Conservation (phyloP, 768 basidiomycete species). For the Leccinum subtestaceum region DNA sequence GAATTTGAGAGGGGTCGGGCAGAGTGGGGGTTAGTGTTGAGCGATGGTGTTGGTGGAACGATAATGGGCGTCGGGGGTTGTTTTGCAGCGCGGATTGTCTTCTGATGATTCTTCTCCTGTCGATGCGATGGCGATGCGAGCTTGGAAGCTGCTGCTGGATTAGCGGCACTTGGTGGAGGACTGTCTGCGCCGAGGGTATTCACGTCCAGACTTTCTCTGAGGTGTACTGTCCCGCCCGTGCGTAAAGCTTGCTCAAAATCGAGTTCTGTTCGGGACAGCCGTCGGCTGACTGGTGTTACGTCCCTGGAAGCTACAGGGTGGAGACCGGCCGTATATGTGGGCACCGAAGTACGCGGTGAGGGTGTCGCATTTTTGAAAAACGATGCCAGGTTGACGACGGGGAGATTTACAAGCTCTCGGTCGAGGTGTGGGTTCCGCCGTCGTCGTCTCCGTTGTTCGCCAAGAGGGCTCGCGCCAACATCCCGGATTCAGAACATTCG, state of each 20-base stretch:
- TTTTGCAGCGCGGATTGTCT: conserved; percentile 33
- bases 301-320: conserved; percentile 59
- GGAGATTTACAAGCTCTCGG: not conserved
- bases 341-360: conserved; percentile 42
- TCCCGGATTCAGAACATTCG: conserved; percentile 6
- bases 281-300: conserved; percentile 41
- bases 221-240: conserved; percentile 61
- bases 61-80: conserved; percentile 61
- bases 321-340: conserved; percentile 49
- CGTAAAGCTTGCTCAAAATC: conserved; percentile 80
- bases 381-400: conserved; percentile 56
- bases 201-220: conserved; percentile 72
- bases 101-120: conserved; percentile 32
- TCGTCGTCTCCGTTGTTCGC: conserved; percentile 2
- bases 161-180: conserved; percentile 5
- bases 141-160: conserved; percentile 24
- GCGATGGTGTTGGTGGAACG: conserved; percentile 68
- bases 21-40: conserved; percentile 36
- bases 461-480: not conserved
- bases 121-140: conserved; percentile 41
- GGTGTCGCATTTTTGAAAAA: conserved; percentile 55
- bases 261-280: conserved; percentile 70
- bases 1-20: conserved; percentile 32
- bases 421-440: not conserved
- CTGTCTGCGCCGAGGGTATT: conserved; percentile 51